These are phyloP conservation scores for Albophoma yamanashiensis DNA, from an alignment of 2,329 filamentous ascomycete species.

Conservation along the genomic window DNA sequence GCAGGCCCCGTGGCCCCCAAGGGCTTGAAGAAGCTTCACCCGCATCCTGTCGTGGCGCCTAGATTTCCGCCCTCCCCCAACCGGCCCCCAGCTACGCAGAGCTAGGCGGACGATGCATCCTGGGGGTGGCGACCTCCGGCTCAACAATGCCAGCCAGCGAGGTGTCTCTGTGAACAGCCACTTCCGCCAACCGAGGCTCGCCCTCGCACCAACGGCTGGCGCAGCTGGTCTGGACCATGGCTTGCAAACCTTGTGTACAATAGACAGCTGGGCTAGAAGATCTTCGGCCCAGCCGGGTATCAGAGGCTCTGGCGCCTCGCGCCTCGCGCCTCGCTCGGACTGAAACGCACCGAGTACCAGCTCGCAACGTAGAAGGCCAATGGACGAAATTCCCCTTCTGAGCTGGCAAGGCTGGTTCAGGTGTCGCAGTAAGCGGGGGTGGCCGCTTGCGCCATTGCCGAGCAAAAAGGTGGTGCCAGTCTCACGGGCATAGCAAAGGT, in stretches of 20 bases:
- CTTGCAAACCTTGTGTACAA: neutral
- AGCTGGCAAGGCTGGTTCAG: neutral
- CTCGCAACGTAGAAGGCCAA: neutral
- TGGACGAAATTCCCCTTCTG: neutral
- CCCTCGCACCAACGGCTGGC: neutral
- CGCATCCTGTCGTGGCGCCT: neutral
- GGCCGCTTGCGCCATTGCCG: neutral
- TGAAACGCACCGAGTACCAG: neutral
- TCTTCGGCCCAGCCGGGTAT: neutral
- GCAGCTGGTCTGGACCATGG: neutral
- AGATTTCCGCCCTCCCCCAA: neutral
- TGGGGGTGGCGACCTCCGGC: neutral
- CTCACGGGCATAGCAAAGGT: neutral
- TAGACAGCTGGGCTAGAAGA: neutral
- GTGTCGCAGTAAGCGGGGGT: constrained; percentile 1
- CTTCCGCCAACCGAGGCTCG: neutral
- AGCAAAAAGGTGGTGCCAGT: neutral
- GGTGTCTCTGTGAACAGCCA: neutral
- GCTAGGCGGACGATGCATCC: neutral
- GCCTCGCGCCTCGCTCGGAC: neutral
- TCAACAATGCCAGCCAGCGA: neutral
- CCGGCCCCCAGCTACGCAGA: neutral
- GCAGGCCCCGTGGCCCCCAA: neutral
- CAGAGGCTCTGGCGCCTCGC: neutral
- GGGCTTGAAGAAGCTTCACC: neutral